Evolutionary conservation across 2,329 filamentous ascomycete species (phyloP).

Genomic region (Ceratocystis huliohia): DNA sequence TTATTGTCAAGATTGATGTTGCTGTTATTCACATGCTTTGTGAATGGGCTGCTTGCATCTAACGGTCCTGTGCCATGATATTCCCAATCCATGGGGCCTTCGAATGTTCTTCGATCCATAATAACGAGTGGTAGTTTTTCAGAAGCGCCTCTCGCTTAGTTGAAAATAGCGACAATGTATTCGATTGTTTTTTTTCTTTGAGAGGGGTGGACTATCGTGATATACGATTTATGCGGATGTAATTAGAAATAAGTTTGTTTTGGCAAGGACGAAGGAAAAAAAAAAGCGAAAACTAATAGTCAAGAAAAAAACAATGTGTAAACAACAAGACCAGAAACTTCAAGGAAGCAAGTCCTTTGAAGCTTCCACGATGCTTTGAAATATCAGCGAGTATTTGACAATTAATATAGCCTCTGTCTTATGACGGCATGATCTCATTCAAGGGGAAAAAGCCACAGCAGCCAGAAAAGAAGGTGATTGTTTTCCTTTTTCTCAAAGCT

Average conservation of each 20-base stretch:
- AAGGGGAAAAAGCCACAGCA: too few species aligned
- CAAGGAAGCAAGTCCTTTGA: too few species aligned
- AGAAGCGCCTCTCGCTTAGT: not conserved
- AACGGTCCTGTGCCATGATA: constrained; percentile 45
- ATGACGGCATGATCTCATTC: not conserved
- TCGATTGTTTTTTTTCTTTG: not conserved
- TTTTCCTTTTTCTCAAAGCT: not conserved
- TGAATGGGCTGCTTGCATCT: constrained; percentile 50
- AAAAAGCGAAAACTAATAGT: too few species aligned
- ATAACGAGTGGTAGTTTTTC: not conserved
- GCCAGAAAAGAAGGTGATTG: not conserved
- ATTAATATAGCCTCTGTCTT: not conserved
- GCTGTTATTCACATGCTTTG: constrained; percentile 24
- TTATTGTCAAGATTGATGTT: constrained; percentile 23
- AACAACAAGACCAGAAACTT: too few species aligned
- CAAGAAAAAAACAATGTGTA: too few species aligned
- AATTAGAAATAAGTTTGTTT: too few species aligned
- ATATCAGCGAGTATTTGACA: too few species aligned
- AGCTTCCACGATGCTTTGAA: too few species aligned
- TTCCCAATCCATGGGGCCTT: constrained; percentile 55
- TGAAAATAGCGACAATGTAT: not conserved
- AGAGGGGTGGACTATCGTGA: too few species aligned
- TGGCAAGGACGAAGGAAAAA: too few species aligned
- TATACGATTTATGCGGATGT: too few species aligned
- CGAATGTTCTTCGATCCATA: constrained; percentile 45